A percentile compares a stretch with the other conserved stretches of the same genome.
Conservation (phyloP, 495 filamentous ascomycete species). For the Penicillium ochrochloron region DNA sequence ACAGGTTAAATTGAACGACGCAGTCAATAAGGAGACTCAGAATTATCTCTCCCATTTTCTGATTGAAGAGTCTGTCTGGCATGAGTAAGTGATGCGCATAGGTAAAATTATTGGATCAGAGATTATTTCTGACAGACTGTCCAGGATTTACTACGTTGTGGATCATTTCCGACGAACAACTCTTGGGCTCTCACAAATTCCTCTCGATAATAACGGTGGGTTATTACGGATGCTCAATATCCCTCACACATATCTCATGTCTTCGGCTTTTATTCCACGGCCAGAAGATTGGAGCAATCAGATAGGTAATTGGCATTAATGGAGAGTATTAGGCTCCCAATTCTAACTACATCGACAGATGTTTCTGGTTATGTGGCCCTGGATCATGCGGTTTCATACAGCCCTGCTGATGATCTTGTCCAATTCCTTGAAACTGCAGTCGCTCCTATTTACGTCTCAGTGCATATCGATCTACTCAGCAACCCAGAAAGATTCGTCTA, state of each 20-base stretch:
- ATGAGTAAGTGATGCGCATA: not conserved
- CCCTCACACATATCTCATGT: constrained; percentile 20
- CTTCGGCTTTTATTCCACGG: constrained; percentile 3
- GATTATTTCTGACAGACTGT: not conserved
- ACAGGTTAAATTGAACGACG: constrained; percentile 6
- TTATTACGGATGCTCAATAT: not conserved
- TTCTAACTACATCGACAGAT: not conserved
- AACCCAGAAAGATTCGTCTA: not conserved
- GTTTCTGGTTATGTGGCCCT: not conserved
- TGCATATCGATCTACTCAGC: not conserved
- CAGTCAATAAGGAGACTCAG: constrained; percentile 7
- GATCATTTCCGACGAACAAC: not conserved
- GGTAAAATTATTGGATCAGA: not conserved
- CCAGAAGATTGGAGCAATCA: constrained; percentile 17
- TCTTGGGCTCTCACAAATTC: not conserved
- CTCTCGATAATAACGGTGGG: not conserved
- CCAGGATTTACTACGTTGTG: constrained; percentile 4
- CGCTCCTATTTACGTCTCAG: not conserved
- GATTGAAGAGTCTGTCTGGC: not conserved
- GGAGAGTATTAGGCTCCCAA: too few relatives aligned
- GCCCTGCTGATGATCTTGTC: not conserved
- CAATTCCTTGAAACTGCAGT: not conserved
- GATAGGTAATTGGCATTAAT: not conserved
- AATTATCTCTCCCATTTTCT: constrained; percentile 1
- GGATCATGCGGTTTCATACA: not conserved